phyloP scores from a whole-genome alignment of 2,329 filamentous ascomycete genomes.

The Hypomyces rosellus region DNA sequence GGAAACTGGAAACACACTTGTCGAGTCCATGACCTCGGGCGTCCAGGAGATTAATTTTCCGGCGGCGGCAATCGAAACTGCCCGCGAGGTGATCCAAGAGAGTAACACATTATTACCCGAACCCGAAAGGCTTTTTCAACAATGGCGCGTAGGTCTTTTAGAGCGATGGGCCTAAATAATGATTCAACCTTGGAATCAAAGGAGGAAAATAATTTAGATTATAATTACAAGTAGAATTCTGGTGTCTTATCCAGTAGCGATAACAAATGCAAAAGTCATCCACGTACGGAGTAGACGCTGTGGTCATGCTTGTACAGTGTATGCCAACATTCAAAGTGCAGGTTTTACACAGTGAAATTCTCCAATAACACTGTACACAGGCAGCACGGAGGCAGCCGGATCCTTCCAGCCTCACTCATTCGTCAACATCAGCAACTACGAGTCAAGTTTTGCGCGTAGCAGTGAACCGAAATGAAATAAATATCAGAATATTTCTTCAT shows the following conservation, averaged over 20 bases:
- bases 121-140: conserved; percentile 51
- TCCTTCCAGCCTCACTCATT: too few species aligned
- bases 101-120: conserved; percentile 49
- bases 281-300: too few species aligned
- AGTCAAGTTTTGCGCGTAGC: too few species aligned
- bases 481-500: too few species aligned
- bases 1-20: conserved; percentile 40
- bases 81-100: conserved; percentile 37
- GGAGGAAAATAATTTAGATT: not conserved
- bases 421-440: too few species aligned
- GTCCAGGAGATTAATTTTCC: conserved; percentile 56
- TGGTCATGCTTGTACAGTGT: too few species aligned
- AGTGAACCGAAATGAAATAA: too few species aligned
- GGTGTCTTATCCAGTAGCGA: too few species aligned
- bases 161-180: conserved; percentile 29
- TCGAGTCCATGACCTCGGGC: conserved; percentile 46
- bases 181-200: not conserved
- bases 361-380: not conserved
- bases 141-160: conserved; percentile 63
- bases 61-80: conserved; percentile 37
- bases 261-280: too few species aligned
- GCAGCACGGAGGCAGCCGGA: conserved; percentile 2
- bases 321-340: too few species aligned
- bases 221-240: not conserved
- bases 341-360: not conserved